Conservation (phyloP, 2,329 filamentous ascomycete species). For the Emergomyces africanus region DNA sequence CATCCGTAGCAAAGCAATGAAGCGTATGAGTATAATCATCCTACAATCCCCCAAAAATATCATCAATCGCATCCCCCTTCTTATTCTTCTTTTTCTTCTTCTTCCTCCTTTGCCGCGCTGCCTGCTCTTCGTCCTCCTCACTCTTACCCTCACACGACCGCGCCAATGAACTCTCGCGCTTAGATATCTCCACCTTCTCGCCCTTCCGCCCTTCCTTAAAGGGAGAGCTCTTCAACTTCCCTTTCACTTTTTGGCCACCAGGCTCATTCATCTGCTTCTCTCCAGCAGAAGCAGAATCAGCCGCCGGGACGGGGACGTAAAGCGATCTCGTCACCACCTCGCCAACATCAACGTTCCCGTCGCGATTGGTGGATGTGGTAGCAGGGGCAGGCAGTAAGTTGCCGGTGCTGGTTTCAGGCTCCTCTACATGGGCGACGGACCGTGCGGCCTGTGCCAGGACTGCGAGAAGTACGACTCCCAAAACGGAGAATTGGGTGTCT, state of each 20-base stretch:
- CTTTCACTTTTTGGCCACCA: not conserved
- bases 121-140: slow-evolving; percentile 2
- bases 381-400: not conserved
- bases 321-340: slow-evolving; percentile 3
- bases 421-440: slow-evolving; percentile 11
- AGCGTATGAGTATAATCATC: not conserved
- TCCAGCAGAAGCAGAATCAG: not conserved
- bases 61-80: slow-evolving; percentile 56
- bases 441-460: slow-evolving; percentile 47
- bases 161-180: not conserved
- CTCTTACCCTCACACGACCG: not conserved
- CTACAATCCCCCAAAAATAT: slow-evolving; percentile 42
- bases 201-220: not conserved
- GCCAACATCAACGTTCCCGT: not conserved
- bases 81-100: slow-evolving; percentile 39
- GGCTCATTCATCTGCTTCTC: not conserved
- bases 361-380: not conserved
- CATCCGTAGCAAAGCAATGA: not conserved
- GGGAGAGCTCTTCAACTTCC: not conserved
- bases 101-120: slow-evolving; percentile 18
- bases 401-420: not conserved
- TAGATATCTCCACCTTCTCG: not conserved
- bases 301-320: not conserved
- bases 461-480: slow-evolving; percentile 57
- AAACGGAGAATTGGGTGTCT: slow-evolving; percentile 58